phyloP scores from a whole-genome alignment of 805 yeast species.

The Ogataea populi-albae region DNA sequence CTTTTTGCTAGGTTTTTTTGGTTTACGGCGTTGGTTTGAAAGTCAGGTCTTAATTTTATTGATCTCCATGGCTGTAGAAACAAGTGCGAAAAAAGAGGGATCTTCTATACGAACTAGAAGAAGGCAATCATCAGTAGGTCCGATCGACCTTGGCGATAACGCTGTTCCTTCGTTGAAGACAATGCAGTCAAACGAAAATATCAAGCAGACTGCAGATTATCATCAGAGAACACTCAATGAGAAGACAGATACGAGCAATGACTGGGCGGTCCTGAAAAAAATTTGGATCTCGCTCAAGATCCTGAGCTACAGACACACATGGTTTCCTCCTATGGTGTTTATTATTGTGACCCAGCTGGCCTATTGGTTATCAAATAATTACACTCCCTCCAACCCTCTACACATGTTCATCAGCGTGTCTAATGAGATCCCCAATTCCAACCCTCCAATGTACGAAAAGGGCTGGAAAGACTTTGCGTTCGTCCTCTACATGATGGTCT shows the following conservation, averaged over 20 bases:
- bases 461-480: conserved; percentile 81
- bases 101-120: no score
- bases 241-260: conserved; percentile 33
- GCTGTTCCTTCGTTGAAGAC: conserved; percentile 66
- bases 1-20: no score
- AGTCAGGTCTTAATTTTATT: no score
- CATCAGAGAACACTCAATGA: conserved; percentile 31
- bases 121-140: conserved; percentile 64
- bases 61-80: no score
- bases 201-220: conserved; percentile 36
- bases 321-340: conserved; percentile 66
- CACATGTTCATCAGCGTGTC: conserved; percentile 64
- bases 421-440: conserved; percentile 57
- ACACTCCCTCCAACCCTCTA: conserved; percentile 56
- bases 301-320: conserved; percentile 56
- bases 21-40: no score
- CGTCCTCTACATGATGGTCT: conserved; percentile 74
- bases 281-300: conserved; percentile 58
- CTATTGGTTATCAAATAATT: conserved; percentile 56
- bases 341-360: conserved; percentile 39
- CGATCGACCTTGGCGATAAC: conserved; percentile 70
- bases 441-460: conserved; percentile 68
- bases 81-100: no score
- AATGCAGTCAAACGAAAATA: conserved; percentile 48
- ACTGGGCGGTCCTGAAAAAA: conserved; percentile 54